Conservation (phyloP, 148 eudicot genomes). For the Arbutus unedo region DNA sequence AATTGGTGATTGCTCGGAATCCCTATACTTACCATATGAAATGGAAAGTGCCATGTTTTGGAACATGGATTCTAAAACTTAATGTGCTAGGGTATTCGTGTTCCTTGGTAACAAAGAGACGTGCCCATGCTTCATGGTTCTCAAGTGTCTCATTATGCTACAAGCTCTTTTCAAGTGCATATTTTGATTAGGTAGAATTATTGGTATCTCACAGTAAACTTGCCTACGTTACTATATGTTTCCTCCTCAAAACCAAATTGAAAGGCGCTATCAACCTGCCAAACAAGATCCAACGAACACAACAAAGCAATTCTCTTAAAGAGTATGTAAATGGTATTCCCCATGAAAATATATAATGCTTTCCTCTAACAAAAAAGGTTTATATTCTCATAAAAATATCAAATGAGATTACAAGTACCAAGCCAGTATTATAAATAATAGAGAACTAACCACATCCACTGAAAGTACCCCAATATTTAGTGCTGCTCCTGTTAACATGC, state of each 20-base stretch:
- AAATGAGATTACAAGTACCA: not conserved
- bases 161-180: not conserved
- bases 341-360: not conserved
- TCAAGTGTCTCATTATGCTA: not conserved
- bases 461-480: slow-evolving; percentile 60
- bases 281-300: not conserved
- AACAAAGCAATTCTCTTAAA: not conserved
- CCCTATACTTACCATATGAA: too few species aligned
- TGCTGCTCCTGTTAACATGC: slow-evolving; percentile 66
- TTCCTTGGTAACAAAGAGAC: not conserved
- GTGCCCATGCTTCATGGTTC: not conserved
- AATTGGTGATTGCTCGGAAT: too few species aligned
- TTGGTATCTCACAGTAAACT: not conserved
- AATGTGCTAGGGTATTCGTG: not conserved
- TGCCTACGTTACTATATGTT: not conserved
- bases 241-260: not conserved
- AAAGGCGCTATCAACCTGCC: not conserved
- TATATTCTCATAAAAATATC: not conserved
- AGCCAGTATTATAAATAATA: not conserved
- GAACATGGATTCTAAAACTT: not conserved
- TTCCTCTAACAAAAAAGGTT: not conserved
- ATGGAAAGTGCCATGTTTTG: too few species aligned
- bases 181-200: not conserved
- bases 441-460: slow-evolving; percentile 63
- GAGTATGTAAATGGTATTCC: not conserved